A percentile compares a stretch with the other conserved stretches of the same genome.
Conservation (phyloP, 805 yeast genomes). For the Saturnispora sanitii region DNA sequence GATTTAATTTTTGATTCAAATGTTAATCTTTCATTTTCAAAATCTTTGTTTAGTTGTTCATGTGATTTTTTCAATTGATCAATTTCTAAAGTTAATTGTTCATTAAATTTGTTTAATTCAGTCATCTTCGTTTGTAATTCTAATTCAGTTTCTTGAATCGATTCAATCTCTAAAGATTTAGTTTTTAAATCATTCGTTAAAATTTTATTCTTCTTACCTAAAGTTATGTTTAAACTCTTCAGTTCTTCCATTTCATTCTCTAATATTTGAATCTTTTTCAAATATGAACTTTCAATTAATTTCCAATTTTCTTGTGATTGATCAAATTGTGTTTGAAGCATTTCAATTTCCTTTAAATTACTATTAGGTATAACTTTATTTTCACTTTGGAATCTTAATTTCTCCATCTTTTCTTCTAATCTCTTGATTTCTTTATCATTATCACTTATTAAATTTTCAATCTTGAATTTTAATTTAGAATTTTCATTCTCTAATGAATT, state of each 20-base stretch:
- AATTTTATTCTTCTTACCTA: conserved; percentile 22
- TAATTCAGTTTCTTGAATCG: conserved; percentile 19
- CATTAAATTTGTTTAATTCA: conserved; percentile 10
- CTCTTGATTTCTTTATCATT: conserved; percentile 39
- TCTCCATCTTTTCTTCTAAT: conserved; percentile 64
- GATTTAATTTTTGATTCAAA: conserved; percentile 20
- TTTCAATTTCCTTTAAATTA: conserved; percentile 24
- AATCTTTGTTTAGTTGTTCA: conserved; percentile 20
- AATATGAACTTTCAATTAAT: conserved; percentile 58
- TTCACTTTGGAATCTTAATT: conserved; percentile 55
- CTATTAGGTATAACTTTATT: conserved; percentile 2
- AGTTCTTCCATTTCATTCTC: conserved; percentile 36
- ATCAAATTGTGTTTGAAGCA: conserved; percentile 60
- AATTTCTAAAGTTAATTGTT: conserved; percentile 17
- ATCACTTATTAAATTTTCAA: conserved; percentile 23
- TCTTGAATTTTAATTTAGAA: conserved; percentile 11
- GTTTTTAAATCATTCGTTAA: conserved; percentile 30
- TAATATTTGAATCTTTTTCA: conserved; percentile 35
- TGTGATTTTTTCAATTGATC: conserved; percentile 17
- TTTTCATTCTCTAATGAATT: conserved; percentile 24
- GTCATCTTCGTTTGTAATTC: conserved; percentile 19
- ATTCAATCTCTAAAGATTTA: conserved; percentile 22
- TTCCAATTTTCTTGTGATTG: conserved; percentile 79
- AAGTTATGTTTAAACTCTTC: conserved; percentile 23
- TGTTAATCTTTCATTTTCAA: conserved; percentile 18